A percentile compares a stretch with the other conserved stretches of the same genome.
These are phyloP conservation scores for Singerocomus rubriflavus DNA, from an alignment of 1,284 basidiomycete species.

Conservation along the genomic window DNA sequence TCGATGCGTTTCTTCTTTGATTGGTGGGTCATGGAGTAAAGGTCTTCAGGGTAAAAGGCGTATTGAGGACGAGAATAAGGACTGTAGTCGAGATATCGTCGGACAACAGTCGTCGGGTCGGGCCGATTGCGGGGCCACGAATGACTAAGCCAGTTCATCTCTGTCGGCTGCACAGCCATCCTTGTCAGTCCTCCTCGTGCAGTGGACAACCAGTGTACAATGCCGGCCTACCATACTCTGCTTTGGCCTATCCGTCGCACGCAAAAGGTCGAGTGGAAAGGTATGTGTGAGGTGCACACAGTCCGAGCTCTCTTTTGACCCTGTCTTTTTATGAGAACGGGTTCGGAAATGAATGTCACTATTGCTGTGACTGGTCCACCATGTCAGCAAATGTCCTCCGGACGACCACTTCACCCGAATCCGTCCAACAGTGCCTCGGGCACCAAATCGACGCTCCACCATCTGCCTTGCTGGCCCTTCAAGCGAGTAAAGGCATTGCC, in stretches of 20 bases:
- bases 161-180: slow-evolving; percentile 24
- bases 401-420: slow-evolving; percentile 32
- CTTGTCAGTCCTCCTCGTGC: slow-evolving; percentile 22
- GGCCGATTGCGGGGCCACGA: slow-evolving; percentile 30
- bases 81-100: slow-evolving; percentile 34
- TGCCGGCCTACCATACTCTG: slow-evolving; percentile 20
- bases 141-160: slow-evolving; percentile 37
- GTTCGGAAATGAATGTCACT: slow-evolving; percentile 36
- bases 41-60: slow-evolving; percentile 48
- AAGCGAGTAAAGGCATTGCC: slow-evolving; percentile 32
- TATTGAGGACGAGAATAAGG: slow-evolving; percentile 31
- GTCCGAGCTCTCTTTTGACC: slow-evolving; percentile 12
- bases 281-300: slow-evolving; percentile 25
- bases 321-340: slow-evolving; percentile 30
- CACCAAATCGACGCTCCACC: too few species aligned
- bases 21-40: slow-evolving; percentile 50
- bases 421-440: slow-evolving; percentile 30
- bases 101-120: slow-evolving; percentile 35
- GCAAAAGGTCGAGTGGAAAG: slow-evolving; percentile 13
- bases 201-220: slow-evolving; percentile 18
- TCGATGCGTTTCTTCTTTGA: slow-evolving; percentile 71
- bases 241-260: slow-evolving; percentile 3
- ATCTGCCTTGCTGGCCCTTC: slow-evolving; percentile 16
- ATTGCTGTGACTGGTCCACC: slow-evolving; percentile 30
- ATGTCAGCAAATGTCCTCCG: slow-evolving; percentile 25